phyloP scores from a whole-genome alignment of 2,329 filamentous ascomycete genomes.

The Zymoseptoria ardabiliae region DNA sequence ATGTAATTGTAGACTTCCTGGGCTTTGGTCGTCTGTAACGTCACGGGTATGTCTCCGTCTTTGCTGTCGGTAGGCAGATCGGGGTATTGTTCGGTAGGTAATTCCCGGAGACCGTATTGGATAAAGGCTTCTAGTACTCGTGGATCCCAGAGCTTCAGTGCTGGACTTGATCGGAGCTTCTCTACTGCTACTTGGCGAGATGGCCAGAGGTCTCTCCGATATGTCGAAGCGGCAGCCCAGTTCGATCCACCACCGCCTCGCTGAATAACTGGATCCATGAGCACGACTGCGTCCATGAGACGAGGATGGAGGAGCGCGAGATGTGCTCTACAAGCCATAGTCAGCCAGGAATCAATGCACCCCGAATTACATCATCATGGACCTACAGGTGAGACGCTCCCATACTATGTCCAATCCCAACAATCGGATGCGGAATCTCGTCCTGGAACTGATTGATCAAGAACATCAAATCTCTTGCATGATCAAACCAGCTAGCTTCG shows the following conservation, averaged over 20 bases:
- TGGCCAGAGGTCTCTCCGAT: constrained; percentile 74
- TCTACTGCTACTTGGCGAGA: constrained; percentile 55
- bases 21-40: constrained; percentile 73
- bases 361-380: background rate
- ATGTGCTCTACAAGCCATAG: constrained; percentile 52
- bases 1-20: constrained; percentile 59
- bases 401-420: constrained; percentile 87
- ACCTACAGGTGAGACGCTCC: constrained; percentile 44
- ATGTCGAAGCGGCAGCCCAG: constrained; percentile 49
- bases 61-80: constrained; percentile 13
- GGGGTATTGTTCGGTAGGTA: constrained; percentile 57
- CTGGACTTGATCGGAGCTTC: constrained; percentile 55
- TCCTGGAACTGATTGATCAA: constrained; percentile 75
- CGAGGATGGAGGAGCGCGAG: constrained; percentile 73
- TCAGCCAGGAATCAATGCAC: constrained; percentile 33
- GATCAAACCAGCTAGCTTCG: constrained; percentile 73
- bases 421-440: constrained; percentile 69
- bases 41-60: constrained; percentile 46
- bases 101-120: constrained; percentile 60
- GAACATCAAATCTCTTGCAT: constrained; percentile 75
- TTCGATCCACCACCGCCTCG: constrained; percentile 36
- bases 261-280: constrained; percentile 78
- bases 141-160: constrained; percentile 79
- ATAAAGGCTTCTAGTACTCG: constrained; percentile 70
- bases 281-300: constrained; percentile 63